Conservation (phyloP, 371 early-diverging fungal species). For the Lichtheimia ornata region DNA sequence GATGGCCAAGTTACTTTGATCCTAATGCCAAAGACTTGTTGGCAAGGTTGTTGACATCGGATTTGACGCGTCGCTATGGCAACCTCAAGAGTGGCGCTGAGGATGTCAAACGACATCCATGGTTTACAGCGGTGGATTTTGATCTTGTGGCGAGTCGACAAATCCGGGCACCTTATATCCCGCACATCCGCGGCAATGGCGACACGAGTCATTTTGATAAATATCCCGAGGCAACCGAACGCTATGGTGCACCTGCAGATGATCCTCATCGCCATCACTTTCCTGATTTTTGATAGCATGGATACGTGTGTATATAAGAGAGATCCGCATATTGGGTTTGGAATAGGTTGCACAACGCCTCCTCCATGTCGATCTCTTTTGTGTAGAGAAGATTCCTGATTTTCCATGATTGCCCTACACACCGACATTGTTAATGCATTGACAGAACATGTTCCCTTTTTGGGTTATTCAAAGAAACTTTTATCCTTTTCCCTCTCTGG, state of each 20-base stretch:
- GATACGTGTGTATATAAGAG: too few species aligned
- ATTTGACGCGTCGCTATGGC: conserved; percentile 85
- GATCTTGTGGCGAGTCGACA: conserved; percentile 64
- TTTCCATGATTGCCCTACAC: too few species aligned
- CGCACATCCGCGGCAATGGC: conserved; percentile 74
- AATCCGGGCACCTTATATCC: conserved; percentile 86
- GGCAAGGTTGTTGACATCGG: conserved; percentile 81
- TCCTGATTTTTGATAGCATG: background rate
- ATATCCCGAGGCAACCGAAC: conserved; percentile 76
- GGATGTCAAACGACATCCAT: conserved; percentile 91
- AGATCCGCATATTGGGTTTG: too few species aligned
- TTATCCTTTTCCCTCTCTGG: too few species aligned
- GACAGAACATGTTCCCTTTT: too few species aligned
- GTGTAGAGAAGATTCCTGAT: too few species aligned
- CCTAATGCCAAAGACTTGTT: conserved; percentile 87
- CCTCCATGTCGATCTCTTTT: too few species aligned
- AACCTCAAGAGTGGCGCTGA: conserved; percentile 81
- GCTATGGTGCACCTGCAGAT: conserved; percentile 33
- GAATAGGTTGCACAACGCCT: too few species aligned
- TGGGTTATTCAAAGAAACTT: too few species aligned
- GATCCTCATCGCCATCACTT: background rate
- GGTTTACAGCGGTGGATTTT: conserved; percentile 95
- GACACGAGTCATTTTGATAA: conserved; percentile 92
- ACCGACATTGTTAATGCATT: too few species aligned
- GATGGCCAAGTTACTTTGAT: conserved; percentile 85